These are phyloP conservation scores for Buddleja alternifolia DNA, from an alignment of 257 asterid genomes.

Conservation along the genomic window DNA sequence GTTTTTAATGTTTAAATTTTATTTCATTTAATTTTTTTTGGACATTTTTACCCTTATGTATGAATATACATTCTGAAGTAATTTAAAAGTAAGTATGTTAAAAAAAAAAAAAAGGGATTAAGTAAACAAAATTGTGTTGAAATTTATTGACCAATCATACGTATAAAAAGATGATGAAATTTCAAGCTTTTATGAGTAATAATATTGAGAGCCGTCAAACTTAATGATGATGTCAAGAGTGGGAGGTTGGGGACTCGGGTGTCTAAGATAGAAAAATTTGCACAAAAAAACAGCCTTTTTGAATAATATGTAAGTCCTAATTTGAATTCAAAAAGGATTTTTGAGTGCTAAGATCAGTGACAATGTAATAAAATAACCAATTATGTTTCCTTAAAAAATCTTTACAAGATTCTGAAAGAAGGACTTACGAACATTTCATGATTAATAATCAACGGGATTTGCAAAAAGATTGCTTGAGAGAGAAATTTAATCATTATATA, in stretches of 20 bases:
- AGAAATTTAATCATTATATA: neutral
- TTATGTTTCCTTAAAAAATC: neutral
- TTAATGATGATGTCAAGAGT: neutral
- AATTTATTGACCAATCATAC: too few relatives aligned
- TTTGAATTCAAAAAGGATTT: slow-evolving; percentile 13
- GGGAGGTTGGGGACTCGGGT: slow-evolving; percentile 1
- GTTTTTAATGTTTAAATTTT: too few relatives aligned
- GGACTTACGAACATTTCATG: neutral
- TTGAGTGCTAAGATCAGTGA: slow-evolving; percentile 2
- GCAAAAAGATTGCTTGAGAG: neutral
- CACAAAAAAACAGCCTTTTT: neutral
- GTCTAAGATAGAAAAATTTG: neutral
- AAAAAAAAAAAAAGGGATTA: too few relatives aligned
- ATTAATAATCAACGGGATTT: neutral
- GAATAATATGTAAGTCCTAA: neutral
- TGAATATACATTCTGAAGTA: too few relatives aligned
- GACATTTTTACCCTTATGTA: too few relatives aligned
- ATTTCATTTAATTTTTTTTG: too few relatives aligned
- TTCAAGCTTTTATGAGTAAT: neutral
- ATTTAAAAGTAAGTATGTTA: too few relatives aligned
- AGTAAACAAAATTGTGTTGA: too few relatives aligned
- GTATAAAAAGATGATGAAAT: neutral
- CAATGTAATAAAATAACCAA: neutral
- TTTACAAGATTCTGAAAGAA: slow-evolving; percentile 15
- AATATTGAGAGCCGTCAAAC: slow-evolving; percentile 6